Evolutionary conservation across 2,329 filamentous ascomycete genomes (phyloP).

Genomic region (Purpureocillium lavendulum): DNA sequence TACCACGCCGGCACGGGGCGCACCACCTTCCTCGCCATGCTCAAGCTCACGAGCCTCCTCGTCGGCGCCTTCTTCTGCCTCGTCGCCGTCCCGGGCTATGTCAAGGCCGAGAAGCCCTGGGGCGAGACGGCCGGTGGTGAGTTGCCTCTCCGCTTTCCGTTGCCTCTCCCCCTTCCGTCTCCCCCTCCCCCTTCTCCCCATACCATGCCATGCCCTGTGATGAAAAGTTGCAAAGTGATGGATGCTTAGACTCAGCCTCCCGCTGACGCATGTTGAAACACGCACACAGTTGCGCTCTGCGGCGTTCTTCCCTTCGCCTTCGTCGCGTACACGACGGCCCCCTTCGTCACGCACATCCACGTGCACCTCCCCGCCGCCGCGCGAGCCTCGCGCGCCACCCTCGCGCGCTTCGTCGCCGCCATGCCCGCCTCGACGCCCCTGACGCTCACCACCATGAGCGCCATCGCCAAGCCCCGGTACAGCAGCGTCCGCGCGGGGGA

Average conservation of each 20-base stretch:
- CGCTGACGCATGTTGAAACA: too few species aligned
- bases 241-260: too few species aligned
- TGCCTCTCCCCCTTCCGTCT: background rate
- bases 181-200: background rate
- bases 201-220: too few species aligned
- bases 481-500: conserved; percentile 32
- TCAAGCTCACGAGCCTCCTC: conserved; percentile 65
- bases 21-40: conserved; percentile 58
- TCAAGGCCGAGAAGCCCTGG: conserved; percentile 29
- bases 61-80: conserved; percentile 58
- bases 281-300: conserved; percentile 41
- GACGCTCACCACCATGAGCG: conserved; percentile 46
- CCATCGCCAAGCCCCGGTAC: conserved; percentile 45
- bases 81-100: conserved; percentile 52
- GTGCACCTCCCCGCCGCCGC: conserved; percentile 59
- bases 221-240: too few species aligned
- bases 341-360: conserved; percentile 66
- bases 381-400: conserved; percentile 47
- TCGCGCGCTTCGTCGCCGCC: conserved; percentile 42
- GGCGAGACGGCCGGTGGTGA: conserved; percentile 28
- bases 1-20: conserved; percentile 66
- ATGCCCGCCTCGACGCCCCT: conserved; percentile 37
- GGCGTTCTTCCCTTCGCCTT: conserved; percentile 58
- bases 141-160: conserved; percentile 10
- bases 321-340: conserved; percentile 55